phyloP scores from a whole-genome alignment of 2,329 filamentous ascomycete genomes.

The Alternaria solani region DNA sequence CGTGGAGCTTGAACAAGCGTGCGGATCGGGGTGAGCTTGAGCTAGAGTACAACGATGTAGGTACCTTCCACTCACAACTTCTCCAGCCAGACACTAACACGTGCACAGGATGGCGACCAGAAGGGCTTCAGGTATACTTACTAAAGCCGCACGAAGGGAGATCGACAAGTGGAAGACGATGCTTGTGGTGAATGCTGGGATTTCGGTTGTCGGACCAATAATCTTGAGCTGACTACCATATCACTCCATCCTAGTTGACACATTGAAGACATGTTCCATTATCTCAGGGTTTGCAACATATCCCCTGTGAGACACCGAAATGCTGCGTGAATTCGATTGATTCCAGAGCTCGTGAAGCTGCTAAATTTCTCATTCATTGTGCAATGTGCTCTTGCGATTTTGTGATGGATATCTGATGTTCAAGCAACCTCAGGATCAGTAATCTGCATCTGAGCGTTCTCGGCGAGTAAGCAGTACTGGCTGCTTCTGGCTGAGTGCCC shows the following conservation, averaged over 20 bases:
- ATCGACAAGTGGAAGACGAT: not conserved
- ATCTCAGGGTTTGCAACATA: not conserved
- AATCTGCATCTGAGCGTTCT: not conserved
- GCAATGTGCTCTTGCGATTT: not conserved
- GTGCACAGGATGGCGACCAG: constrained; percentile 38
- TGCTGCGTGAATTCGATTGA: not conserved
- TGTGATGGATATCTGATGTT: not conserved
- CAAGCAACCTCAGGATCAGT: not conserved
- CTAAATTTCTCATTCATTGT: not conserved
- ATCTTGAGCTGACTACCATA: not conserved
- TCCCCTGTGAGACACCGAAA: not conserved
- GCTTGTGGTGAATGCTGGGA: not conserved
- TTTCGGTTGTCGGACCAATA: not conserved
- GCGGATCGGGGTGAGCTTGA: constrained; percentile 53
- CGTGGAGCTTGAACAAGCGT: constrained; percentile 47
- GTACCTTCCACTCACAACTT: constrained; percentile 13
- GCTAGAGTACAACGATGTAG: constrained; percentile 51
- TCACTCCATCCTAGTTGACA: not conserved
- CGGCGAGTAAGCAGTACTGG: not conserved
- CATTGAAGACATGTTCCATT: not conserved
- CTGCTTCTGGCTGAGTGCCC: not conserved
- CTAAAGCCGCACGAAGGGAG: constrained; percentile 9
- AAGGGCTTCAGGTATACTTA: constrained; percentile 48
- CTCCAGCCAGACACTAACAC: constrained; percentile 20
- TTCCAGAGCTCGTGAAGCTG: not conserved